Conservation (phyloP, 1,284 basidiomycete genomes). For the Megacollybia platyphylla region DNA sequence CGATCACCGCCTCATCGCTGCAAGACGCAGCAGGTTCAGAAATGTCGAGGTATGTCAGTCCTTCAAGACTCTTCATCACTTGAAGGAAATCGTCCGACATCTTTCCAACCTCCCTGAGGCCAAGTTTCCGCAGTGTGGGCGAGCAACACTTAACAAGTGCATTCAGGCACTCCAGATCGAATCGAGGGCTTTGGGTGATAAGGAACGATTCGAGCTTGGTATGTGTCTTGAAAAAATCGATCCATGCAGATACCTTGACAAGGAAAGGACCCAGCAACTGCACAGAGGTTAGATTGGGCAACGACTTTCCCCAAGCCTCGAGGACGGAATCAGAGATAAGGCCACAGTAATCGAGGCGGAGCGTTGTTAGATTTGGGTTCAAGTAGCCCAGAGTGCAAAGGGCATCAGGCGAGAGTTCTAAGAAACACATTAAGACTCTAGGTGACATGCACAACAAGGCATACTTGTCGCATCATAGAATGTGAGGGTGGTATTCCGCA, state of each 20-base stretch:
- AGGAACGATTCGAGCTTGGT: constrained; percentile 58
- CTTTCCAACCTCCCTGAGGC: constrained; percentile 71
- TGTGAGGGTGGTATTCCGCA: constrained; percentile 53
- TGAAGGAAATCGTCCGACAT: constrained; percentile 55
- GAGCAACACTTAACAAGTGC: constrained; percentile 54
- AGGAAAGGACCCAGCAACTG: constrained; percentile 88
- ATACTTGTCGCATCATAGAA: constrained; percentile 88
- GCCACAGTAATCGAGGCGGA: constrained; percentile 84
- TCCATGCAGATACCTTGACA: constrained; percentile 69
- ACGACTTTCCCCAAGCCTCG: constrained; percentile 45
- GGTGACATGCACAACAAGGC: constrained; percentile 15
- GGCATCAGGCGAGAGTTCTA: constrained; percentile 60
- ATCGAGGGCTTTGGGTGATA: constrained; percentile 81
- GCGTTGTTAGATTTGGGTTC: constrained; percentile 67
- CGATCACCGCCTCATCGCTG: constrained; percentile 45
- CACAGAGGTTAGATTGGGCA: constrained; percentile 58
- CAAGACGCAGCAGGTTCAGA: constrained; percentile 39
- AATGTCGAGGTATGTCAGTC: constrained; percentile 47
- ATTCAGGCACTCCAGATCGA: constrained; percentile 64
- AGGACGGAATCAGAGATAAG: constrained; percentile 67
- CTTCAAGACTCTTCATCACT: constrained; percentile 32
- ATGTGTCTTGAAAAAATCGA: constrained; percentile 57
- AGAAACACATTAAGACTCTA: constrained; percentile 4
- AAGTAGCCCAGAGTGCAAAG: constrained; percentile 61
- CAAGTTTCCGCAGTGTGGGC: constrained; percentile 48